phyloP scores from a whole-genome alignment of 2,329 filamentous ascomycete species.

The Botrytis byssoidea region DNA sequence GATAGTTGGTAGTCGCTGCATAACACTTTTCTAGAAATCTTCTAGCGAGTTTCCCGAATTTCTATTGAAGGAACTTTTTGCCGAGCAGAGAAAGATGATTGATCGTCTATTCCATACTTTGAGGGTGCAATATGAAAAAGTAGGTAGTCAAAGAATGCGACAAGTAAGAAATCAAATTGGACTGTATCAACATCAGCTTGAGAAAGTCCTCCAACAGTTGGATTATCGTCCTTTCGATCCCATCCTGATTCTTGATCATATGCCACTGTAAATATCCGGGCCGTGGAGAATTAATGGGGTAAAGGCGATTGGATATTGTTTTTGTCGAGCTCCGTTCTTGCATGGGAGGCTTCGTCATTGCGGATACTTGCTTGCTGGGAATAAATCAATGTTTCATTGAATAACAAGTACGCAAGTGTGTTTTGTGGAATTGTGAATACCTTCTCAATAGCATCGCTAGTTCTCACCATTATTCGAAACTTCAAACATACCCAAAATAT shows the following conservation, averaged over 20 bases:
- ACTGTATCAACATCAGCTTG: background rate
- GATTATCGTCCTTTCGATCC: background rate
- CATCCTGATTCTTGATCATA: background rate
- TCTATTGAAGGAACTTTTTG: background rate
- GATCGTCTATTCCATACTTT: background rate
- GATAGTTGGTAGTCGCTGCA: background rate
- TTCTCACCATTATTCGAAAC: background rate
- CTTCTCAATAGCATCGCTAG: background rate
- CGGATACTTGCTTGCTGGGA: background rate
- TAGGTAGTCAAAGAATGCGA: background rate
- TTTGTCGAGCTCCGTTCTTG: background rate
- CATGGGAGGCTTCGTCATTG: background rate
- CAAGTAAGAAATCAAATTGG: background rate
- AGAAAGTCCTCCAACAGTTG: background rate
- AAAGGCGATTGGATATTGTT: background rate
- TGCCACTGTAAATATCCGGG: constrained; percentile 8
- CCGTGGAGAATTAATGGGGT: background rate
- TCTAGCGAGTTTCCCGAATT: constrained; percentile 3
- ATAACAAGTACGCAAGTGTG: background rate
- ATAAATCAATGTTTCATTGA: background rate
- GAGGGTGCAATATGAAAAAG: background rate
- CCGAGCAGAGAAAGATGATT: background rate
- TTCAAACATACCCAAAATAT: background rate
- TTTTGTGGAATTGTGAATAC: background rate
- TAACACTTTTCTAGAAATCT: constrained; percentile 1